phyloP scores from a whole-genome alignment of 345 rosid species.

The Corchorus olitorius region DNA sequence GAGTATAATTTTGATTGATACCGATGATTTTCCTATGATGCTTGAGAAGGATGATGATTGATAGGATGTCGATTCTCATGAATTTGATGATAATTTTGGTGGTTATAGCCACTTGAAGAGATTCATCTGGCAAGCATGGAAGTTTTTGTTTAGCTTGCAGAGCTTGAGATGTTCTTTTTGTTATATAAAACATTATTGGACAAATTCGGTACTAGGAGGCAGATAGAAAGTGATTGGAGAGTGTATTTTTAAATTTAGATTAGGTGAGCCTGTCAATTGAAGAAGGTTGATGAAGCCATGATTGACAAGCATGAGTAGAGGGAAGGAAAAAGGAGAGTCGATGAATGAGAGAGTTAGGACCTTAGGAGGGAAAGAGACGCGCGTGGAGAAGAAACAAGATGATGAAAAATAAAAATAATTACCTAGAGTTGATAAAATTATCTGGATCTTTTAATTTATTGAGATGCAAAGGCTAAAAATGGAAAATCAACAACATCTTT shows the following conservation, averaged over 20 bases:
- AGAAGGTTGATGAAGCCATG: no score
- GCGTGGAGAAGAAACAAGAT: no score
- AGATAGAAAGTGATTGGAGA: background rate
- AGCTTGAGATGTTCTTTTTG: background rate
- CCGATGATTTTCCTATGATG: conserved; percentile 1
- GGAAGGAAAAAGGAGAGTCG: no score
- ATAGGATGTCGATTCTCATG: background rate
- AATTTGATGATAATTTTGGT: background rate
- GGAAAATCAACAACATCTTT: no score
- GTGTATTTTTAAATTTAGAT: background rate
- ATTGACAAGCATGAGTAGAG: no score
- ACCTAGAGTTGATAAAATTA: no score
- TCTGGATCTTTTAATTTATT: no score
- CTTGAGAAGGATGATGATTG: background rate
- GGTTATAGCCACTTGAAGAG: background rate
- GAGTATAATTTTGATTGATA: background rate
- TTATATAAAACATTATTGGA: background rate
- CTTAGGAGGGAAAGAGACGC: no score
- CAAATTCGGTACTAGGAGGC: background rate
- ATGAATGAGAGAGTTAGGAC: no score
- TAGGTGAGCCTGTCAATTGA: no score
- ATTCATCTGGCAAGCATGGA: background rate
- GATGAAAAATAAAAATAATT: no score
- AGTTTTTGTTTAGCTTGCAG: background rate
- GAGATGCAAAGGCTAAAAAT: no score